Evolutionary conservation across 441 rosid genomes (phyloP).

Genomic region (Mallotus japonicus): DNA sequence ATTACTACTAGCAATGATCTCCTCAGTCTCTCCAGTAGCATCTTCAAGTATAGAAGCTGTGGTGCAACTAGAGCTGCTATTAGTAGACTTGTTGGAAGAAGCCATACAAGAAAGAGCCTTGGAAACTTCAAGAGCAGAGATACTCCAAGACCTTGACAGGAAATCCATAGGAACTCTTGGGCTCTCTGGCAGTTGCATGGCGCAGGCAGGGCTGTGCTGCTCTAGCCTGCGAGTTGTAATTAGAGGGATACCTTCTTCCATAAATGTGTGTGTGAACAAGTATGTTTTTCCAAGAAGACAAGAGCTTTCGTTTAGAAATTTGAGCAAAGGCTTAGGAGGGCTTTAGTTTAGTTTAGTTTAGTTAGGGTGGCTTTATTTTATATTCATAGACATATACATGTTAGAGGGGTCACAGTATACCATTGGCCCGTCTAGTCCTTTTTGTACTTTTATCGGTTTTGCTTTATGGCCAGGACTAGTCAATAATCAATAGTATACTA

Average conservation of each 20-base stretch:
- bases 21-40: conserved; percentile 39
- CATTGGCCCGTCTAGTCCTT: conserved; percentile 3
- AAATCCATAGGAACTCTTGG: conserved; percentile 94
- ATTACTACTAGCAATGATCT: conserved; percentile 7
- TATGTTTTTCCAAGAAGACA: no score
- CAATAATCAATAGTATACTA: not conserved
- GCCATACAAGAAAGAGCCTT: conserved; percentile 51
- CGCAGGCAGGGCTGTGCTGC: conserved; percentile 11
- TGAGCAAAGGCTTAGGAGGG: not conserved
- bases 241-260: conserved; percentile 32
- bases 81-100: conserved; percentile 32
- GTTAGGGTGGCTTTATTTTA: not conserved
- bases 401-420: not conserved
- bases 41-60: conserved; percentile 62
- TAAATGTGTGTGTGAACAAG: not conserved
- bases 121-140: conserved; percentile 77
- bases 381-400: not conserved
- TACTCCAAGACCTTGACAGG: conserved; percentile 90
- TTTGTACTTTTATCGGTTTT: conserved; percentile 14
- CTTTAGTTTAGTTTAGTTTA: no score
- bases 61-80: conserved; percentile 39
- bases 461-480: conserved; percentile 3
- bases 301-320: not conserved
- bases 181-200: conserved; percentile 69
- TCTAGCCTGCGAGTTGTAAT: conserved; percentile 26